Percentiles rank a stretch among this genome's conserved stretches.
Evolutionary conservation across 352 stramenopile species (phyloP).

Genomic region (Aphanomyces stellatus): DNA sequence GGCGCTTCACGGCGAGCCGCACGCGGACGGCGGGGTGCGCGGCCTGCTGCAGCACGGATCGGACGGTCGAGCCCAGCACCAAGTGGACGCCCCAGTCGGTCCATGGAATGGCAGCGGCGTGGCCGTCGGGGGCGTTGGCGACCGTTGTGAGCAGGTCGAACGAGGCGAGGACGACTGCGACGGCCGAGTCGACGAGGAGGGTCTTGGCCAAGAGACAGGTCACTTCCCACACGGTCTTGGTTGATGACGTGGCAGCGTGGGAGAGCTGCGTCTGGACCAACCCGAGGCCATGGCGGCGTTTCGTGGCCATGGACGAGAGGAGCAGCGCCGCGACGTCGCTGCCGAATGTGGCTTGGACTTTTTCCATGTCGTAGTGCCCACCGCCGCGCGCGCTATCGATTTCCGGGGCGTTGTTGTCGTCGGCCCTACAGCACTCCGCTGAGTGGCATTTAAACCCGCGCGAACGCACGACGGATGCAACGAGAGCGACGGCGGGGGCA

Average conservation of each 20-base stretch:
- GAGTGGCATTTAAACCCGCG: too few species aligned
- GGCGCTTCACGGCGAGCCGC: constrained; percentile 34
- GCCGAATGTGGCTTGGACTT: constrained; percentile 43
- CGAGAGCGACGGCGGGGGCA: background rate
- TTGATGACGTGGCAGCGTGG: constrained; percentile 14
- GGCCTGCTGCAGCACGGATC: constrained; percentile 61
- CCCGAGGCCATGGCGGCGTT: constrained; percentile 47
- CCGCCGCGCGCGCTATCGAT: constrained; percentile 47
- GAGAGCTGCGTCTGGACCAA: constrained; percentile 42
- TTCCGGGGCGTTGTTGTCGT: constrained; percentile 21
- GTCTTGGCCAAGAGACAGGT: constrained; percentile 59
- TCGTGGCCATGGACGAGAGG: constrained; percentile 28
- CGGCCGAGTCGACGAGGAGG: constrained; percentile 40
- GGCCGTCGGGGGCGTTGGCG: constrained; percentile 30
- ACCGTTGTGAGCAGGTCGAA: constrained; percentile 54
- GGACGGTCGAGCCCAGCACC: constrained; percentile 62
- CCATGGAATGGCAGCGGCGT: constrained; percentile 58
- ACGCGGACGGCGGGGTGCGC: constrained; percentile 56
- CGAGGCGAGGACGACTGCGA: constrained; percentile 38
- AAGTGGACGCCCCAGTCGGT: constrained; percentile 72
- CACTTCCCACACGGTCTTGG: constrained; percentile 65
- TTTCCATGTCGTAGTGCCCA: constrained; percentile 39
- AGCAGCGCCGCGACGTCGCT: constrained; percentile 45
- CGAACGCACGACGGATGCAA: background rate
- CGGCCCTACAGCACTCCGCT: background rate